Conservation (phyloP, 768 basidiomycete genomes). For the Auricularia heimuer region DNA sequence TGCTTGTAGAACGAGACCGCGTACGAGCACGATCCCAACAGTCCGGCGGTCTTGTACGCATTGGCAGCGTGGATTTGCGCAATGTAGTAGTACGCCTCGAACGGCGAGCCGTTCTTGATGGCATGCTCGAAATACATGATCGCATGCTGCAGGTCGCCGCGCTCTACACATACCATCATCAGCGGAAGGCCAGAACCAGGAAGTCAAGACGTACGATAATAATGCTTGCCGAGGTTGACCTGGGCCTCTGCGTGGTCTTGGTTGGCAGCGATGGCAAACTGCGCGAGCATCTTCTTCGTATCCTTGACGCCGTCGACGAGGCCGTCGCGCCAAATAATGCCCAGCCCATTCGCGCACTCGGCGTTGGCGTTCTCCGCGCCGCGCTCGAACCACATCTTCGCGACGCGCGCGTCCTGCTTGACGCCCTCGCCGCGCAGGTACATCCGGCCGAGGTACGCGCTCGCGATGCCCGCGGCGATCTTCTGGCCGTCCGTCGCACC, state of each 20-base stretch:
- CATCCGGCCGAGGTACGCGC: constrained; percentile 89
- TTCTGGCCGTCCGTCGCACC: constrained; percentile 24
- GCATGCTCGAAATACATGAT: constrained; percentile 75
- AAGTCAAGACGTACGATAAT: constrained; percentile 39
- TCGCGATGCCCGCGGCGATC: constrained; percentile 55
- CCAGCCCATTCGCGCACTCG: constrained; percentile 83
- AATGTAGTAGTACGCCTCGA: constrained; percentile 91
- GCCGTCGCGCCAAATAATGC: constrained; percentile 88
- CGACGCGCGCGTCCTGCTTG: constrained; percentile 59
- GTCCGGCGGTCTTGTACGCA: constrained; percentile 22
- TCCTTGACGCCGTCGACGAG: constrained; percentile 60
- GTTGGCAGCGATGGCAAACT: constrained; percentile 72
- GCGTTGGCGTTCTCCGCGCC: constrained; percentile 72
- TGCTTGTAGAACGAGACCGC: constrained; percentile 91
- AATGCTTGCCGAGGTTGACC: constrained; percentile 78
- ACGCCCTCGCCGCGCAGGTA: constrained; percentile 88
- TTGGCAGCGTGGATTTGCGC: constrained; percentile 62
- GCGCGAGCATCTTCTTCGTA: constrained; percentile 44
- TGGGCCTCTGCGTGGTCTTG: constrained; percentile 90
- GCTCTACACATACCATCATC: constrained; percentile 32
- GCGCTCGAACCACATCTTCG: constrained; percentile 92
- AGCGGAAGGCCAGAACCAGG: constrained; percentile 1
- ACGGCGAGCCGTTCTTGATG: constrained; percentile 77
- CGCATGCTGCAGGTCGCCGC: constrained; percentile 58
- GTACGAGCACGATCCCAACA: constrained; percentile 66